Evolutionary conservation across 1,284 basidiomycete genomes (phyloP).

Genomic region (Xanthoconium separans): DNA sequence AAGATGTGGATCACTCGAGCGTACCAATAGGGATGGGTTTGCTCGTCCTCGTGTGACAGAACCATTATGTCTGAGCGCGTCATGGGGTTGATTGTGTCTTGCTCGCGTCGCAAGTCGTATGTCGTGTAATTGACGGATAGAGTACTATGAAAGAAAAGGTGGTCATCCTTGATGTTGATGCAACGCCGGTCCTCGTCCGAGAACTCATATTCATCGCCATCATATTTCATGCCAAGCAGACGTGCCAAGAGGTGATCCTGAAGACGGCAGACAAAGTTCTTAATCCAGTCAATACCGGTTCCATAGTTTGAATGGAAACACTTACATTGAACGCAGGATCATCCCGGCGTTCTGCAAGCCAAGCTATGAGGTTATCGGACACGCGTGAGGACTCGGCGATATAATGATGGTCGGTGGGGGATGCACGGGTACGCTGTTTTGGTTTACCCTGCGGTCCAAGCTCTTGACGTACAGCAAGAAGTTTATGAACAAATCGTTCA

Average conservation of each 20-base stretch:
- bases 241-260: slow-evolving; percentile 30
- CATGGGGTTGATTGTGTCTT: background rate
- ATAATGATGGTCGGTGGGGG: background rate
- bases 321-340: background rate
- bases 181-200: slow-evolving; percentile 22
- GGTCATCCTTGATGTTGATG: slow-evolving; percentile 12
- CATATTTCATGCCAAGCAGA: slow-evolving; percentile 19
- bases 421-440: background rate
- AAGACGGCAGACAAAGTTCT: background rate
- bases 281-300: background rate
- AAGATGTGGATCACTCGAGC: background rate
- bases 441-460: background rate
- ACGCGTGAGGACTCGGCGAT: background rate
- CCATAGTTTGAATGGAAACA: background rate
- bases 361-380: background rate
- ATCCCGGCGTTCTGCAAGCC: background rate
- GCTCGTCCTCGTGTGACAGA: background rate
- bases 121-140: slow-evolving; percentile 26
- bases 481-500: slow-evolving; percentile 2
- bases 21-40: background rate
- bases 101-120: slow-evolving; percentile 20
- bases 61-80: background rate
- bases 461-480: background rate
- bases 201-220: slow-evolving; percentile 32
- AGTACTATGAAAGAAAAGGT: slow-evolving; percentile 5